Conservation (phyloP, 2,329 filamentous ascomycete genomes). For the Talaromyces amestolkiae region DNA sequence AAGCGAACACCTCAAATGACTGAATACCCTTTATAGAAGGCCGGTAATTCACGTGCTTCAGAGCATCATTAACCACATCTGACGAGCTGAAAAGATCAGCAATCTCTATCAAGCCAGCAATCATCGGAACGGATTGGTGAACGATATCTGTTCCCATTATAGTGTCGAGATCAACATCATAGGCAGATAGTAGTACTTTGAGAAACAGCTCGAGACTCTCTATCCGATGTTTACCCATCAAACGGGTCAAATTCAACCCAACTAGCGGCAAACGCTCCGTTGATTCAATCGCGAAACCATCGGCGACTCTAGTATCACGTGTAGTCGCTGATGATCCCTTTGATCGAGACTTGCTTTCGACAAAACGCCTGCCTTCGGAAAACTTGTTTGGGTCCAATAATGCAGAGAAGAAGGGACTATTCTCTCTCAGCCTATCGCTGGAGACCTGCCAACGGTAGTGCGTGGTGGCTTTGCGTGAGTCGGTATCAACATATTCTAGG, state of each 20-base stretch:
- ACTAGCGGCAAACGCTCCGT: conserved; percentile 29
- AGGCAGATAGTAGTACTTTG: conserved; percentile 29
- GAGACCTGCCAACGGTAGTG: conserved; percentile 35
- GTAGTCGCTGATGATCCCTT: conserved; percentile 17
- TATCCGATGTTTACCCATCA: conserved; percentile 29
- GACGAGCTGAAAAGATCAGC: conserved; percentile 37
- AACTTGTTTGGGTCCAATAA: conserved; percentile 45
- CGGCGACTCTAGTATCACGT: neutral
- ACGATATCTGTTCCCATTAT: conserved; percentile 29
- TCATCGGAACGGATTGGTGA: conserved; percentile 29
- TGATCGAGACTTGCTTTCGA: conserved; percentile 24
- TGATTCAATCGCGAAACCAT: conserved; percentile 5
- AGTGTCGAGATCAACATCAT: conserved; percentile 22
- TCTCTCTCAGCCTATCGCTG: conserved; percentile 31
- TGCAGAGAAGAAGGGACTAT: conserved; percentile 41
- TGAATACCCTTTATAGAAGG: conserved; percentile 31
- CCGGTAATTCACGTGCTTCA: conserved; percentile 29
- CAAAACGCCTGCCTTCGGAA: conserved; percentile 38
- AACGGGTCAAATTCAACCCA: conserved; percentile 27
- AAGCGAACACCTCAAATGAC: conserved; percentile 26
- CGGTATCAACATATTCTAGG: conserved; percentile 31
- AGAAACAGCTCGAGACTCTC: conserved; percentile 37
- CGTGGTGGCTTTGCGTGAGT: conserved; percentile 14
- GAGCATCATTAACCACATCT: conserved; percentile 23
- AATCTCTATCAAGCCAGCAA: conserved; percentile 34